Evolutionary conservation across 306 rosid genomes (phyloP), one percentile per base, ranked within the genome.

Genomic region (Abrus pulchellus): DNA sequence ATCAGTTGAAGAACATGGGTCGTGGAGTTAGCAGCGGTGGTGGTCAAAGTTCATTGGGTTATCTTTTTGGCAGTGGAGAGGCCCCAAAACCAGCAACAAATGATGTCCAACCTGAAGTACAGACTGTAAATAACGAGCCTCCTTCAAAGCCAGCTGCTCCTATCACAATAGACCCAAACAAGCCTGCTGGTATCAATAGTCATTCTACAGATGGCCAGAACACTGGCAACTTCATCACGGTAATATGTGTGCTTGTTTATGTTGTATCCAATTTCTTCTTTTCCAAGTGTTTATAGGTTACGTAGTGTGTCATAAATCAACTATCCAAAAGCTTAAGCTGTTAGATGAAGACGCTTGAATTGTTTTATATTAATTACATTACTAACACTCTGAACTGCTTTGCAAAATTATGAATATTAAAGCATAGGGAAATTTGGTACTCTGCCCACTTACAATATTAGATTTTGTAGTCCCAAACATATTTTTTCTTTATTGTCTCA

Each of bases 11-110:
- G 83, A 90, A 52, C 76, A 95, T 95, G 99, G 99, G 99, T 78
- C 99, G 99, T 78, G 99, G 99, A 83, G 91, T 86, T 83, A 95
- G 99, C 92, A 88, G 97, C 28, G 99, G 99, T 74, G 99, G 99
- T 59, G 99, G 99, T 59, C 98, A 93, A 86, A 95, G 99, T 88
- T 95, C 99, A 7, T 81, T 95, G 91, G 96, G 94, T n/a, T 95
- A 95, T 87, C 97, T 95, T 84, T 95, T 95, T 87, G 99, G 99
- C 6, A 75, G 88, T 77, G 99, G 96, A 80, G 99, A 93, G 85
- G 85, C 93, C 84, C 98, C 96, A 43, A 88, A 88, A 53, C 90
- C 92, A 0, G 92, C 88, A 27, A n/a, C 86, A 75, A 78, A 84
- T 71, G 67, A 84, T 64, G 84, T 89, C 63, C 91, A 57, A 72